phyloP scores from a whole-genome alignment of 371 early-diverging fungal genomes.

The Phascolomyces articulosus region DNA sequence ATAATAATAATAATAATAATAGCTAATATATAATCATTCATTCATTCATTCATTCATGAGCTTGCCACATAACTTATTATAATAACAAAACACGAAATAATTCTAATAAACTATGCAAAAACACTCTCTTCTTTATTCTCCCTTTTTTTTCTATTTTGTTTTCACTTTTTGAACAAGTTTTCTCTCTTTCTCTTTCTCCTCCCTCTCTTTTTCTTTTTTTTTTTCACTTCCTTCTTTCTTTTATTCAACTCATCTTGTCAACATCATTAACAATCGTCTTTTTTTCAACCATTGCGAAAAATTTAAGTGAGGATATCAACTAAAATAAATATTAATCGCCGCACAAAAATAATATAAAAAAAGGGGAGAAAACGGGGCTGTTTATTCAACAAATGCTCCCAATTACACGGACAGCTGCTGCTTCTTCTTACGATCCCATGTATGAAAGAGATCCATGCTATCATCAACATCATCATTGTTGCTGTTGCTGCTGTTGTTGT shows the following conservation, averaged over 20 bases:
- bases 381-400: neutral
- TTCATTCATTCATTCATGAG: neutral
- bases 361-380: no score
- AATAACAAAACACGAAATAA: neutral
- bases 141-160: neutral
- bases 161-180: neutral
- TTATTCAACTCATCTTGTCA: neutral
- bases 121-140: no score
- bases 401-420: neutral
- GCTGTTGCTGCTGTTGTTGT: slow-evolving; percentile 8
- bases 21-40: neutral
- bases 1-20: no score
- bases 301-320: no score
- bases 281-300: neutral
- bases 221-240: neutral
- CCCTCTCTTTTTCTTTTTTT: neutral
- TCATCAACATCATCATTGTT: neutral
- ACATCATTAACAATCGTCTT: neutral
- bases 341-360: no score
- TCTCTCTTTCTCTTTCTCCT: neutral
- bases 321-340: no score
- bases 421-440: neutral
- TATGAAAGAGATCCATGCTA: neutral
- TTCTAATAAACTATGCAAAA: no score
- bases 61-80: neutral